Percentiles rank a stretch among this genome's conserved stretches.
These are phyloP conservation scores for Cyclocybe cylindracea DNA, from an alignment of 768 basidiomycete genomes.

Conservation along the genomic window DNA sequence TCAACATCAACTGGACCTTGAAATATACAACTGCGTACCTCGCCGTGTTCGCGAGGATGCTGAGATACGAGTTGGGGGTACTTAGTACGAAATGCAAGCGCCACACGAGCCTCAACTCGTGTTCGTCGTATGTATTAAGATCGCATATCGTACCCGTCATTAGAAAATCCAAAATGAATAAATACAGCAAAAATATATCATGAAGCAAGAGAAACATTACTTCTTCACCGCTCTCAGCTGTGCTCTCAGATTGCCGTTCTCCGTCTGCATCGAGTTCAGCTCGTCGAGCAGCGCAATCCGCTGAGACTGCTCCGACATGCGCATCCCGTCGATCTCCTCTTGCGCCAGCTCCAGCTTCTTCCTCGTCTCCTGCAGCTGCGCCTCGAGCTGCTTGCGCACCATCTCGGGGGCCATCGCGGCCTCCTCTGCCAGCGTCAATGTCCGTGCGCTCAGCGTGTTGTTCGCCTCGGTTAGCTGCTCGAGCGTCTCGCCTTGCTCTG, in stretches of 20 bases:
- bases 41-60: no score
- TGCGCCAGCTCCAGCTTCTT: conserved; percentile 63
- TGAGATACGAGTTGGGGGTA: no score
- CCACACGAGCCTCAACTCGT: no score
- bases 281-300: conserved; percentile 86
- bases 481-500: conserved; percentile 74
- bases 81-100: no score
- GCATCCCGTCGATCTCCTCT: conserved; percentile 70
- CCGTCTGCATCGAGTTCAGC: conserved; percentile 79
- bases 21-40: no score
- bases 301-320: conserved; percentile 75
- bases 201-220: conserved; percentile 17
- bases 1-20: no score
- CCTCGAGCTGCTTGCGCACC: conserved; percentile 63
- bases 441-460: conserved; percentile 69
- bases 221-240: conserved; percentile 68
- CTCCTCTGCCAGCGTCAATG: conserved; percentile 71
- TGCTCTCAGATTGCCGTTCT: conserved; percentile 69
- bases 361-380: conserved; percentile 60
- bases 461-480: conserved; percentile 79
- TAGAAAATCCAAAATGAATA: background rate
- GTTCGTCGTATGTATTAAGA: no score
- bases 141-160: no score
- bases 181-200: conserved; percentile 1
- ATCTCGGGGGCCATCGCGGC: conserved; percentile 57